Conservation (phyloP, 306 rosid species). For the Dryas drummondii region DNA sequence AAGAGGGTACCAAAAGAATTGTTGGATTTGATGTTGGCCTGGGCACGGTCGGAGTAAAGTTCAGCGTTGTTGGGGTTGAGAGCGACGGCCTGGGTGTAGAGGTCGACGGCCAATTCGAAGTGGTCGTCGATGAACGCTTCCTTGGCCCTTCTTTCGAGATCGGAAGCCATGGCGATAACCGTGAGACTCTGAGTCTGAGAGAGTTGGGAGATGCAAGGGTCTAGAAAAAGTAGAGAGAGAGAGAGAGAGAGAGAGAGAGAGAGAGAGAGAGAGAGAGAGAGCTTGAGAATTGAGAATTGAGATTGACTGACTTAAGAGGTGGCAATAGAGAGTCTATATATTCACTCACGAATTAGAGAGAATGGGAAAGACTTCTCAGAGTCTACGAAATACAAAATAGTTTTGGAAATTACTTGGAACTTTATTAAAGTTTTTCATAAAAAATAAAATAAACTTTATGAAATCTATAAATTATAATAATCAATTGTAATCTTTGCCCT, state of each 20-base stretch:
- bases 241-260: neutral
- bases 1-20: slow-evolving; percentile 46
- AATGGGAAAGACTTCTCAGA: too few species aligned
- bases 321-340: neutral
- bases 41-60: slow-evolving; percentile 79
- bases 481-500: too few species aligned
- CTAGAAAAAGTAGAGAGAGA: slow-evolving; percentile 18
- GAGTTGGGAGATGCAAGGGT: slow-evolving; percentile 19
- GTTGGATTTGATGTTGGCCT: slow-evolving; percentile 79
- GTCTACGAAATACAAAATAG: too few species aligned
- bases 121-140: slow-evolving; percentile 88
- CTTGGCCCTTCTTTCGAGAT: slow-evolving; percentile 68
- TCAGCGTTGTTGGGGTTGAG: slow-evolving; percentile 54
- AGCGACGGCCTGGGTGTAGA: slow-evolving; percentile 64
- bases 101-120: slow-evolving; percentile 63
- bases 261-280: neutral
- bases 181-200: neutral
- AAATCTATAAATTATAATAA: too few species aligned
- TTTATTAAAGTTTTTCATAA: too few species aligned
- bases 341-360: too few species aligned
- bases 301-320: slow-evolving; percentile 9
- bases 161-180: slow-evolving; percentile 59
- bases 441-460: too few species aligned
- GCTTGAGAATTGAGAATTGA: slow-evolving; percentile 31
- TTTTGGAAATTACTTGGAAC: too few species aligned